Percentiles rank a stretch among this genome's conserved stretches.
Conservation (phyloP, 225 moss, liverwort and hornwort genomes). For the Pseudisothecium myosuroides region DNA sequence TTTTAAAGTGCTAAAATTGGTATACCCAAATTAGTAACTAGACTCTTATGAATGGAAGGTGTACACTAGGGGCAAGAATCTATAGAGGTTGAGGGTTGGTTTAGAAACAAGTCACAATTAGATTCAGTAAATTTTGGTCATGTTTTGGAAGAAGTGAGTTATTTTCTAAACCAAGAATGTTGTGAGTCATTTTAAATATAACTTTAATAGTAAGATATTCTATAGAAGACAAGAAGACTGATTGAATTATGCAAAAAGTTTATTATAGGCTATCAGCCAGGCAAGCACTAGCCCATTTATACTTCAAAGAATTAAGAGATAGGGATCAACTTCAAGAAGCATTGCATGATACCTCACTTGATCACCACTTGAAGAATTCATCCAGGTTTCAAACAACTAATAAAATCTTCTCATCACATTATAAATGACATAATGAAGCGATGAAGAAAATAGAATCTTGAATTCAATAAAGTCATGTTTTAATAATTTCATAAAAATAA, state of each 20-base stretch:
- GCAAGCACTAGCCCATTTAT: conserved; percentile 58
- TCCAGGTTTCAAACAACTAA: background rate
- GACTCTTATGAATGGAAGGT: too few relatives aligned
- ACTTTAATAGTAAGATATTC: background rate
- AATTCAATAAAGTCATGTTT: background rate
- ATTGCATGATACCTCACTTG: conserved; percentile 5
- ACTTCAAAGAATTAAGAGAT: conserved; percentile 67
- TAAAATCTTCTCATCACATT: background rate
- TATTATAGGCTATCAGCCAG: conserved; percentile 40
- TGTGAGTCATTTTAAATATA: background rate
- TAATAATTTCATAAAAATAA: background rate
- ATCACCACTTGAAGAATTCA: background rate
- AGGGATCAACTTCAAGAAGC: conserved; percentile 53
- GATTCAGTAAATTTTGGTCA: background rate
- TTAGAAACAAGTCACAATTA: background rate
- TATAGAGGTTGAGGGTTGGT: fast-evolving
- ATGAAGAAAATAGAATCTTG: background rate
- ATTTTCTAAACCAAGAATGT: background rate
- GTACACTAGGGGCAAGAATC: background rate
- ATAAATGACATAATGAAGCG: background rate
- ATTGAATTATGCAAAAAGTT: background rate
- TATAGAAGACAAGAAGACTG: too few relatives aligned
- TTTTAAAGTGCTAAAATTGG: background rate
- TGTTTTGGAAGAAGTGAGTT: fast-evolving
- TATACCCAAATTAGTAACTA: background rate